Conservation (phyloP, 805 yeast species). For the Nakazawaea laoshanensis region DNA sequence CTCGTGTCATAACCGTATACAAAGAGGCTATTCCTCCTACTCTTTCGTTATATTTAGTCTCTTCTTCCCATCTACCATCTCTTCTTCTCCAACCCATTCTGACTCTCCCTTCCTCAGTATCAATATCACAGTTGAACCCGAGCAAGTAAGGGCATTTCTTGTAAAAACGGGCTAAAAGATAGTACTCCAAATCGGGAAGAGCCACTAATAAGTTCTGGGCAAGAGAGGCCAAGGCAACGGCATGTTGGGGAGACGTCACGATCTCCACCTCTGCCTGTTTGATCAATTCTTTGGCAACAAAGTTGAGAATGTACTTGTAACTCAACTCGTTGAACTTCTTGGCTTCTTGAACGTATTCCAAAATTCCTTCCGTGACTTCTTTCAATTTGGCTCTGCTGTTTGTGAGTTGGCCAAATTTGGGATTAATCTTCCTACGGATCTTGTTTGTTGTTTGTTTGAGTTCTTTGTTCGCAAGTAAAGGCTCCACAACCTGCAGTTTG, state of each 20-base stretch:
- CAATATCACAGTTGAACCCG: slow-evolving; percentile 70
- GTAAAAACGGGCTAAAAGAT: slow-evolving; percentile 69
- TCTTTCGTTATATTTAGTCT: slow-evolving; percentile 71
- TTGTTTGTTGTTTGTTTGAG: slow-evolving; percentile 47
- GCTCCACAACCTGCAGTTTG: slow-evolving; percentile 48
- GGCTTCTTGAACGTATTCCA: slow-evolving; percentile 39
- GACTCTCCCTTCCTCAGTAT: slow-evolving; percentile 72
- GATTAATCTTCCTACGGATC: slow-evolving; percentile 72
- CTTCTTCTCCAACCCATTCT: slow-evolving; percentile 79
- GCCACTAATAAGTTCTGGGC: slow-evolving; percentile 42
- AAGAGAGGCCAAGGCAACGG: slow-evolving; percentile 71
- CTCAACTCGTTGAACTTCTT: slow-evolving; percentile 37
- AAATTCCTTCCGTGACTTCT: slow-evolving; percentile 41
- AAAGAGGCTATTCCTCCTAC: slow-evolving; percentile 80
- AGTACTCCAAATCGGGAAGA: slow-evolving; percentile 44
- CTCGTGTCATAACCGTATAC: slow-evolving; percentile 65
- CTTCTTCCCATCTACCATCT: slow-evolving; percentile 47
- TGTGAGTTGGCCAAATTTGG: slow-evolving; percentile 88
- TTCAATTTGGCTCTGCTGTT: slow-evolving; percentile 54
- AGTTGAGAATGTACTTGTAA: slow-evolving; percentile 69
- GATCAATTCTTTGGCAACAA: slow-evolving; percentile 76
- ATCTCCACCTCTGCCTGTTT: slow-evolving; percentile 93
- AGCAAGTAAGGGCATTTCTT: slow-evolving; percentile 87
- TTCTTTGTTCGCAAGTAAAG: slow-evolving; percentile 32
- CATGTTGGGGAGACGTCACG: slow-evolving; percentile 65